A percentile compares a stretch with the other conserved stretches of the same genome.
These are phyloP conservation scores for Fusarium sp. DNA, from an alignment of 2,329 filamentous ascomycete species.

Conservation along the genomic window DNA sequence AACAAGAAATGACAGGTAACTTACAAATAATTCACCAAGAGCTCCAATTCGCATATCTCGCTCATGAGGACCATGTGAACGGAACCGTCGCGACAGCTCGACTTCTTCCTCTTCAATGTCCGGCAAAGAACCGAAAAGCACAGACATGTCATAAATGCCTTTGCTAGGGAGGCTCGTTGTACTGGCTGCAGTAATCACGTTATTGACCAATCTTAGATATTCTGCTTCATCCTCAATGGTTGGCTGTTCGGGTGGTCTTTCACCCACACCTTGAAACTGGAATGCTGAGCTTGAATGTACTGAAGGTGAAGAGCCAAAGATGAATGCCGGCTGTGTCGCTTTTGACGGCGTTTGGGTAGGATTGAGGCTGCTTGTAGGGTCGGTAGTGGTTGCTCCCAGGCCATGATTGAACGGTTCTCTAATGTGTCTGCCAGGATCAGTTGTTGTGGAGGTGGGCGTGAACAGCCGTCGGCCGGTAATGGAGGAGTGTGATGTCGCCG, in stretches of 20 bases:
- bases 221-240: slow-evolving; percentile 21
- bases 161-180: not conserved
- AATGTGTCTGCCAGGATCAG: not conserved
- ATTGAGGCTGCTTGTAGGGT: not conserved
- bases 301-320: slow-evolving; percentile 32
- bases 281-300: slow-evolving; percentile 18
- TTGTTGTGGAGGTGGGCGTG: slow-evolving; percentile 17
- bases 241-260: not conserved
- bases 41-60: slow-evolving; percentile 35
- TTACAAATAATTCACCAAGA: slow-evolving; percentile 38
- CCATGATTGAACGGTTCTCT: not conserved
- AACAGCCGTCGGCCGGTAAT: slow-evolving; percentile 7
- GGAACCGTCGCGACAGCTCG: slow-evolving; percentile 17
- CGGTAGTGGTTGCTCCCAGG: not conserved
- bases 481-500: slow-evolving; percentile 25
- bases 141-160: slow-evolving; percentile 4
- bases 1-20: not conserved
- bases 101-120: slow-evolving; percentile 18
- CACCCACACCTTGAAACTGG: slow-evolving; percentile 14
- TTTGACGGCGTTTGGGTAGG: not conserved
- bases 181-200: slow-evolving; percentile 19
- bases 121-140: slow-evolving; percentile 22
- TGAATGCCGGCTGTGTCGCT: slow-evolving; percentile 17
- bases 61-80: slow-evolving; percentile 10
- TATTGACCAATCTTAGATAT: slow-evolving; percentile 16